phyloP scores from a whole-genome alignment of 208 protist genomes.

The Crithidia mellificae region DNA sequence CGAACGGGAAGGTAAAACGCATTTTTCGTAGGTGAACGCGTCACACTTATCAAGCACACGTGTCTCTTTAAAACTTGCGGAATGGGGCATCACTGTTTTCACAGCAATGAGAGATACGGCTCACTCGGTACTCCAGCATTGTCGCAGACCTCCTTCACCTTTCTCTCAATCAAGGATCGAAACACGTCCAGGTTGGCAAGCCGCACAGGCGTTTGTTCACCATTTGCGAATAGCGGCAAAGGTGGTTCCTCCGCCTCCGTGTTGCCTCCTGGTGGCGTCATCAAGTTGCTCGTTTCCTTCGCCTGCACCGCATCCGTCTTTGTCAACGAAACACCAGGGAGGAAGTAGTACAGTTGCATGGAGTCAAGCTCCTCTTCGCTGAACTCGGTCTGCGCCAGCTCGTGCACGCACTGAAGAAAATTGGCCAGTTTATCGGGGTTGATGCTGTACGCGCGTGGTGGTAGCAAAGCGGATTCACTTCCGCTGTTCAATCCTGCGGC shows the following conservation, averaged over 20 bases:
- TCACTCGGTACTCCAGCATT: constrained; percentile 18
- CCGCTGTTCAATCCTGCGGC: neutral
- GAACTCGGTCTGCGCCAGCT: constrained; percentile 31
- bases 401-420: constrained; percentile 45
- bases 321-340: constrained; percentile 50
- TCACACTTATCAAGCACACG: too few relatives aligned
- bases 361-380: constrained; percentile 55
- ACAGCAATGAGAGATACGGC: constrained; percentile 18
- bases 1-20: too few relatives aligned
- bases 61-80: neutral
- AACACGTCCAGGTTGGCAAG: constrained; percentile 46
- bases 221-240: constrained; percentile 52
- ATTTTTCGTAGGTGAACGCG: too few relatives aligned
- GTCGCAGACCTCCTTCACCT: constrained; percentile 42
- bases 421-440: constrained; percentile 23
- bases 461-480: neutral
- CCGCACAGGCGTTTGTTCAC: constrained; percentile 40
- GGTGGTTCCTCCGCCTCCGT: neutral
- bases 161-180: constrained; percentile 35
- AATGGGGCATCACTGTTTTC: neutral
- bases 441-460: constrained; percentile 24
- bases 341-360: constrained; percentile 47
- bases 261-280: neutral
- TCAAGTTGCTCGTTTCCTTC: neutral
- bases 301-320: neutral